Evolutionary conservation across 306 rosid species (phyloP), one percentile per base, ranked within the genome.

Genomic region (Cucumis hystrix): DNA sequence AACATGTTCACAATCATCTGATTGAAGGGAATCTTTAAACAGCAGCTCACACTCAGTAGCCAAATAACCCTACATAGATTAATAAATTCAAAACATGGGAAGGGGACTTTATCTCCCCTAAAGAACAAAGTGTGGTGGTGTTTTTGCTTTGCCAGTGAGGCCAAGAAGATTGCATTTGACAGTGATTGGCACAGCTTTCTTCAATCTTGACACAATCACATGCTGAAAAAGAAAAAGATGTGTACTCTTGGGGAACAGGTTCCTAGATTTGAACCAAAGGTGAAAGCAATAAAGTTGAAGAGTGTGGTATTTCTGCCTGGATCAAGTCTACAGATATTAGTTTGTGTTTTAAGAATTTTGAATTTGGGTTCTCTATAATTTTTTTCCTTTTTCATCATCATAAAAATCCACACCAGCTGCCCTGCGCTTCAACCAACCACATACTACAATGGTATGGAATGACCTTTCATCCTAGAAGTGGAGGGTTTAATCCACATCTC

Each of bases 171-270:
- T 73, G 62, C 62, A 73, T 54, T 73, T 17, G 63, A 73, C 63
- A 73, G 77, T 73, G 77, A 73, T 28, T 73, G 30, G 8, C 37
- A 30, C 77, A 73, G 49, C 77, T 73, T 54, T 54, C 61, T 52
- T 52, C 61, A 73, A 73, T 54, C 77, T 52, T 73, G 63, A 73
- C 49, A 54, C 77, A 54, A 54, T 30, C 63, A 54, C 47, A 73
- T 54, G 77, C 77, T 73, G 54, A 73, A 52, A 23, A 73, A 30
- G 77, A 73, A 73, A 73, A 73, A 73, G 62, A 54, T 73, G 62
- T 73, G 77, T 54, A 73, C 77, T 73, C 37, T 54, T 73, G 30
- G 77, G 77, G 62, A 73, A 73, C 63, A 73, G 47, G n/a, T 30
- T 30, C 59, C 61, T 54, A 73, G 62, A 54, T 16, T 17, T 73